These are phyloP conservation scores for Atkinsonella texensis DNA, from an alignment of 2,329 filamentous ascomycete genomes.

Conservation along the genomic window DNA sequence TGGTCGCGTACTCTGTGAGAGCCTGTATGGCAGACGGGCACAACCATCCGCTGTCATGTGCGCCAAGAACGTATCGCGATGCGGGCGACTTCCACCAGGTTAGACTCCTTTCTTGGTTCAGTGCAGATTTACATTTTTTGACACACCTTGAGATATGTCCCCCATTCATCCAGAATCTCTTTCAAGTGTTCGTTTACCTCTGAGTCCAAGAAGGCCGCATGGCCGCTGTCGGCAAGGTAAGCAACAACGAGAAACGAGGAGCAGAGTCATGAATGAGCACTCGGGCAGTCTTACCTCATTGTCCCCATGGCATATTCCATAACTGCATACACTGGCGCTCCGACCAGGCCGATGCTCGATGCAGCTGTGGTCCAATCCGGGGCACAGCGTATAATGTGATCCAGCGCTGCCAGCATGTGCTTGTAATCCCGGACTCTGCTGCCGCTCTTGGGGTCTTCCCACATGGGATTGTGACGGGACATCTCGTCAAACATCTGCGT, in stretches of 20 bases:
- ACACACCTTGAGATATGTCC: conserved; percentile 33
- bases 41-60: conserved; percentile 40
- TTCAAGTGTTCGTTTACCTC: conserved; percentile 41
- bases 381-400: background rate
- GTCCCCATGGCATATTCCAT: background rate
- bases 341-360: background rate
- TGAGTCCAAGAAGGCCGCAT: conserved; percentile 41
- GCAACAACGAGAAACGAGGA: background rate
- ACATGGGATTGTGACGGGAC: background rate
- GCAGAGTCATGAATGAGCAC: background rate
- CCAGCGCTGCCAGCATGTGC: background rate
- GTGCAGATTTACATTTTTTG: background rate
- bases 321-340: background rate
- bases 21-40: conserved; percentile 35
- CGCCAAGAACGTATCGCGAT: conserved; percentile 37
- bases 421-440: background rate
- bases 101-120: background rate
- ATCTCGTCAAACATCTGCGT: conserved; percentile 55
- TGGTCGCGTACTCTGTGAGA: conserved; percentile 38
- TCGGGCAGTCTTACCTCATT: background rate
- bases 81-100: conserved; percentile 27
- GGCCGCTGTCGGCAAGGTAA: conserved; percentile 22
- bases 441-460: background rate
- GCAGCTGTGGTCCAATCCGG: background rate
- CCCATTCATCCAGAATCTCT: conserved; percentile 44